These are phyloP conservation scores for Solanum sejunctum DNA, from an alignment of 257 asterid genomes.

Conservation along the genomic window DNA sequence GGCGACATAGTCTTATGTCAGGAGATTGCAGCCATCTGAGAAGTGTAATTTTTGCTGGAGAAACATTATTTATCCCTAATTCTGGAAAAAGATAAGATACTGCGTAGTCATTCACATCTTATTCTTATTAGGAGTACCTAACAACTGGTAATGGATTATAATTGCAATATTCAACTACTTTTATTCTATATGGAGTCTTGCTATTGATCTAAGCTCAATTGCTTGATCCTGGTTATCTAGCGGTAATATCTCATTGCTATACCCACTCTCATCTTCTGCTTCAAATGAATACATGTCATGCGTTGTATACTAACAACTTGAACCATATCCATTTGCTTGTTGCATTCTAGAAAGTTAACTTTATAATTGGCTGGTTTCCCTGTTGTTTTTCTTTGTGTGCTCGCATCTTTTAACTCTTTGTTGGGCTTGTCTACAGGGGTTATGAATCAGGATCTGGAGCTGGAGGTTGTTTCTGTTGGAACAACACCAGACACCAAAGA, in stretches of 20 bases:
- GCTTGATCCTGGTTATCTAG: neutral
- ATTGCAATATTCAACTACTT: neutral
- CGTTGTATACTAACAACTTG: neutral
- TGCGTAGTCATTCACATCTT: neutral
- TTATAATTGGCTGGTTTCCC: neutral
- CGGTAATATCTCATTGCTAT: neutral
- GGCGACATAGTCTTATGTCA: neutral
- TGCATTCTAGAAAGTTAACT: neutral
- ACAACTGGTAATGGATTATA: neutral
- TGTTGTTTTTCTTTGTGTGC: too few species aligned
- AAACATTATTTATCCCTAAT: neutral
- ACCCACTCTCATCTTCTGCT: neutral
- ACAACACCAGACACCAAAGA: slow-evolving; percentile 28
- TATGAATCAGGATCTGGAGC: slow-evolving; percentile 82
- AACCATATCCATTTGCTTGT: neutral
- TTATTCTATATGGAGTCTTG: neutral
- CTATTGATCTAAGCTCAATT: neutral
- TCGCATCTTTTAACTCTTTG: neutral
- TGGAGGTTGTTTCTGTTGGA: slow-evolving; percentile 94
- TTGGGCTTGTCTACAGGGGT: slow-evolving; percentile 37
- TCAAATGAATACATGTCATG: neutral
- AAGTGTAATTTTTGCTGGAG: neutral
- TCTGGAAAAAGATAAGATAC: neutral
- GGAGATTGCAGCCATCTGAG: neutral
- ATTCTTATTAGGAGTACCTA: neutral